A percentile compares a stretch with the other conserved stretches of the same genome.
Evolutionary conservation across 345 rosid genomes (phyloP).

Genomic region (Brassica cretica): DNA sequence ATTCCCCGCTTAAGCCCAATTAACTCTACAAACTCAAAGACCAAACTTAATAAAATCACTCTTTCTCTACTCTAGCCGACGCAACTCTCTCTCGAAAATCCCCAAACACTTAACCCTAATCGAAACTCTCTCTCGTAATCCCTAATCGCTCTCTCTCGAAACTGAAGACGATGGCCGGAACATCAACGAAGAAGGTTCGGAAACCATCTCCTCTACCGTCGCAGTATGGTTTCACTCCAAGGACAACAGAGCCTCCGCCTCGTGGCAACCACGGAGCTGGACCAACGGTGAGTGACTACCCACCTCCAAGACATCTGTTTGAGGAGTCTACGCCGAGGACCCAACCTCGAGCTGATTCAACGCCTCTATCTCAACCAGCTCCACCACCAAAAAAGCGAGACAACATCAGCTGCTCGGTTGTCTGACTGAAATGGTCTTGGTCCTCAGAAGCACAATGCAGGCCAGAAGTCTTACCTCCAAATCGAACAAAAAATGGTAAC

Average conservation of each 20-base stretch:
- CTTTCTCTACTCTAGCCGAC: too few relatives aligned
- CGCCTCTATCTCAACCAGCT: background rate
- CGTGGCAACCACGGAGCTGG: background rate
- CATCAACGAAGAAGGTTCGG: background rate
- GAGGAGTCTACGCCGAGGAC: background rate
- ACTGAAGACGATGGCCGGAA: too few relatives aligned
- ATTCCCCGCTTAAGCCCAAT: too few relatives aligned
- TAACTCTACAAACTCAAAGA: too few relatives aligned
- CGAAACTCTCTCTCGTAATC: too few relatives aligned
- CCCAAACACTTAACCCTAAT: too few relatives aligned
- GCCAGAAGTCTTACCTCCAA: background rate
- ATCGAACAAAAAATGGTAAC: background rate
- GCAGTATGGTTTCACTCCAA: background rate
- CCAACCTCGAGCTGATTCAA: background rate
- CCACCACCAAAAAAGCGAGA: background rate
- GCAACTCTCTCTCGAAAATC: too few relatives aligned
- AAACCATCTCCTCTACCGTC: background rate
- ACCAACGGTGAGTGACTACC: background rate
- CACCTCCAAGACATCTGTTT: background rate
- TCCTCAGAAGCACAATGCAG: background rate
- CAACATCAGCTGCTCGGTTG: background rate
- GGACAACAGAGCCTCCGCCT: background rate
- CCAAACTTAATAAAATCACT: too few relatives aligned
- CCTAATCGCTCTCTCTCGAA: too few relatives aligned
- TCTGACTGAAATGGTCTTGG: background rate